These are phyloP conservation scores for Gaultheria prostrata DNA, from an alignment of 148 eudicot genomes.

Conservation along the genomic window DNA sequence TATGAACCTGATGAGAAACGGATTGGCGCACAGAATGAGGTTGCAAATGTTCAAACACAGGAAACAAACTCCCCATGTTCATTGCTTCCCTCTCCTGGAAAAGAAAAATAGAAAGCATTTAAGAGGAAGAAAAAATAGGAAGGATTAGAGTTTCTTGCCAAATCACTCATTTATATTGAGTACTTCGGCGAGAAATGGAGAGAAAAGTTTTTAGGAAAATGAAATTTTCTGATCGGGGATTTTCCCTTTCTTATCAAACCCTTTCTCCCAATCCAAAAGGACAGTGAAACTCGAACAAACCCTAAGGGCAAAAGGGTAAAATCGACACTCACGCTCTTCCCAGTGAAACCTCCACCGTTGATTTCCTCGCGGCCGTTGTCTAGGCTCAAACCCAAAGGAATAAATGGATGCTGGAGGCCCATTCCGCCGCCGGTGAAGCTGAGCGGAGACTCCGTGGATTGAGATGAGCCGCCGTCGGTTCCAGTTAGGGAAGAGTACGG, in stretches of 20 bases:
- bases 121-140: neutral
- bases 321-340: slow-evolving; percentile 19
- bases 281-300: slow-evolving; percentile 12
- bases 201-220: neutral
- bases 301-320: slow-evolving; percentile 25
- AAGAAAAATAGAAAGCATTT: neutral
- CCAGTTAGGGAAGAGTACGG: slow-evolving; percentile 23
- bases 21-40: slow-evolving; percentile 40
- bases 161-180: neutral
- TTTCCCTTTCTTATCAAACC: neutral
- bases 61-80: slow-evolving; percentile 38
- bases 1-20: slow-evolving; percentile 33
- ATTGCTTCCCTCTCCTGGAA: slow-evolving; percentile 37
- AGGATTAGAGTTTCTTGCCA: neutral
- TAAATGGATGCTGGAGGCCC: slow-evolving; percentile 28
- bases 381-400: slow-evolving; percentile 23
- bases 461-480: slow-evolving; percentile 21
- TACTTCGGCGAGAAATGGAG: neutral
- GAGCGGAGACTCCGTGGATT: slow-evolving; percentile 19
- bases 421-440: neutral
- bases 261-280: neutral
- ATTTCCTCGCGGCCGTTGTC: slow-evolving; percentile 35
- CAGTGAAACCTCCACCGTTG: slow-evolving; percentile 17
- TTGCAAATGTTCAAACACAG: slow-evolving; percentile 40
- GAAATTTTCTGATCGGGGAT: neutral